A percentile compares a stretch with the other conserved stretches of the same genome.
These are phyloP conservation scores for Trametes cubensis DNA, from an alignment of 768 basidiomycete genomes.

Conservation along the genomic window DNA sequence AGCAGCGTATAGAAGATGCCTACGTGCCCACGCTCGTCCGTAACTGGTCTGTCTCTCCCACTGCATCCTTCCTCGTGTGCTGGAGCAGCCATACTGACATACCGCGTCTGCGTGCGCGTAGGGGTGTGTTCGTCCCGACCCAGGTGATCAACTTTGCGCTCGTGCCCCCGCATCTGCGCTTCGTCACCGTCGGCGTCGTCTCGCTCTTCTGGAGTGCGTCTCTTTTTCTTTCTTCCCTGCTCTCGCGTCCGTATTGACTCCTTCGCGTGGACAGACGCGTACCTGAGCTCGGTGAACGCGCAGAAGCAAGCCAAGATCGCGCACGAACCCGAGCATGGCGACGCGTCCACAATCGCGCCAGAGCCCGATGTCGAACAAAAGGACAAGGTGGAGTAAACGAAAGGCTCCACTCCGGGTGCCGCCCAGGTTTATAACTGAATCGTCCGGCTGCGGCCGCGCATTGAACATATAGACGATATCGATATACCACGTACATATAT, in stretches of 20 bases:
- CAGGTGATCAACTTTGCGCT: conserved; percentile 80
- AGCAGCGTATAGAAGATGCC: conserved; percentile 54
- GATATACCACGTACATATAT: background rate
- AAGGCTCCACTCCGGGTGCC: too few relatives aligned
- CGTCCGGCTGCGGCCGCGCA: background rate
- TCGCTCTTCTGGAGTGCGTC: conserved; percentile 82
- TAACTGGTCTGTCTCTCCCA: conserved; percentile 58
- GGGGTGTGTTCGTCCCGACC: conserved; percentile 75
- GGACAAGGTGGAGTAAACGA: too few relatives aligned
- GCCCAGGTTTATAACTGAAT: background rate
- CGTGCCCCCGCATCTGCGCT: conserved; percentile 76
- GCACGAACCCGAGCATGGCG: background rate
- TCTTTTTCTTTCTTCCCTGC: background rate
- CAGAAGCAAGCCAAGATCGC: conserved; percentile 17
- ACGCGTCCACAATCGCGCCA: too few relatives aligned
- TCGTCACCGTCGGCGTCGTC: conserved; percentile 73
- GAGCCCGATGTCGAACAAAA: too few relatives aligned
- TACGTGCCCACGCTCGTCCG: conserved; percentile 75
- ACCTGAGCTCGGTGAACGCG: conserved; percentile 36
- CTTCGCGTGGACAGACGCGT: conserved; percentile 30
- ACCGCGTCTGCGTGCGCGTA: conserved; percentile 28
- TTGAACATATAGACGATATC: background rate
- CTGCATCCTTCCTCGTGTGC: background rate
- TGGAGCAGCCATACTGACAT: background rate
- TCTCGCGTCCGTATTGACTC: background rate